phyloP scores from a whole-genome alignment of 1,284 basidiomycete species.

The Irpex sp. region DNA sequence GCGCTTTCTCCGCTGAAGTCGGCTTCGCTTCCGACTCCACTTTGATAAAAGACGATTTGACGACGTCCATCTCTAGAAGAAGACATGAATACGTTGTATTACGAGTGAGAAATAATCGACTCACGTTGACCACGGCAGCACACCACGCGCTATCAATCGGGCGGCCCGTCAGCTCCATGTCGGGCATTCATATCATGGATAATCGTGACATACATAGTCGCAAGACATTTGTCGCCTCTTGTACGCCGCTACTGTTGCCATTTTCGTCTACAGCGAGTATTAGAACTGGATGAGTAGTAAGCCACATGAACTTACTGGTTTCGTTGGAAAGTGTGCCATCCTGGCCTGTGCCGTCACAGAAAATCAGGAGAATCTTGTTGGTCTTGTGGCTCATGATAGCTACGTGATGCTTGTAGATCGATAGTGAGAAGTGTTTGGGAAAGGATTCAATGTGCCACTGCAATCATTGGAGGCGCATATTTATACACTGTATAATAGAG shows the following conservation, averaged over 20 bases:
- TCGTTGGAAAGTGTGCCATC: slow-evolving; percentile 2
- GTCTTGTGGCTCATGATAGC: background rate
- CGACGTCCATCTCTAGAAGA: background rate
- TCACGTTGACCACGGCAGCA: background rate
- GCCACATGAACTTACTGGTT: background rate
- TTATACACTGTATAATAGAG: no score
- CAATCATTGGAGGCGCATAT: no score
- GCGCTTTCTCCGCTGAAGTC: slow-evolving; percentile 17
- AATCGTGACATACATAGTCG: background rate
- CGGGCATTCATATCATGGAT: background rate
- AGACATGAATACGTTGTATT: background rate
- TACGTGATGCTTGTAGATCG: background rate
- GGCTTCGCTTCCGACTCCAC: slow-evolving; percentile 23
- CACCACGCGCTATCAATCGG: background rate
- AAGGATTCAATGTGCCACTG: background rate
- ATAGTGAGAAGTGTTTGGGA: background rate
- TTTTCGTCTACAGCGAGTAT: background rate
- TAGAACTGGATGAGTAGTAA: background rate
- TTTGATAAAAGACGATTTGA: slow-evolving; percentile 23
- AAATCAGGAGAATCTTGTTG: slow-evolving; percentile 4
- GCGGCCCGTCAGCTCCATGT: background rate
- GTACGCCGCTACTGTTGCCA: background rate
- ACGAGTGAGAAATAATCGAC: background rate
- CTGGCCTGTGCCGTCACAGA: slow-evolving; percentile 7
- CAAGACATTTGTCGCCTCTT: slow-evolving; percentile 4